Evolutionary conservation across 371 early-diverging fungal species (phyloP), one percentile per base, ranked within the genome.

Genomic region (Cokeromyces recurvatus): DNA sequence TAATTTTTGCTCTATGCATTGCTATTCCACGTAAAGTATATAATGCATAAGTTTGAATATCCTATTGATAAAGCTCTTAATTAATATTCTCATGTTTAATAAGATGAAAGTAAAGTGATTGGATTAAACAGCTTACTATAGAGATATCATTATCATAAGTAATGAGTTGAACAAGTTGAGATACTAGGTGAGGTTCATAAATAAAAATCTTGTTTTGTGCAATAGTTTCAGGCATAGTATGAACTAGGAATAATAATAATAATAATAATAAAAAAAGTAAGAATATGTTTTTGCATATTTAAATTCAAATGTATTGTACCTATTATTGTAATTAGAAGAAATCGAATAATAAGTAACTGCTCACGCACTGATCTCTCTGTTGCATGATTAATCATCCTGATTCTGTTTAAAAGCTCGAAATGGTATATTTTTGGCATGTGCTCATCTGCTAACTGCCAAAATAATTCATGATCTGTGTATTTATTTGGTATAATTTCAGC

Each of bases 171-270:
- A 88, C 86, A 1, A 96, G 59, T 32, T 87, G 79, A 7, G 77
- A 58, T n/a, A 92, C 82, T 20, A 95, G 68, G 56, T 87, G 85
- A 10, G 95, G 94, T 46, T 95, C 95, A 59, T 89, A 89, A 11
- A 85, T 67, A 57, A 92, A 87, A 24, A 95, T 68, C 48, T 78
- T 79, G 49, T 81, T 84, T 44, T 86, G 81, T 19, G 87, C 81
- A 31, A 82, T 71, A 2, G 82, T 78, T 57, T 89, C 90, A 0
- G 82, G 73, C 32, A 78, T 73, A 20, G 82, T 77, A 52, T 81
- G 78, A 2, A 78, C 74, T 74, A 62, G 5, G 11, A 29, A 11
- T n/a, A n/a, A n/a, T n/a, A n/a, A n/a, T n/a, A n/a, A n/a, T n/a
- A n/a, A n/a, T n/a, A n/a, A n/a, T n/a, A n/a, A n/a, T n/a, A n/a